phyloP scores from a whole-genome alignment of 768 basidiomycete species.

The Boletus rubroflammeus region DNA sequence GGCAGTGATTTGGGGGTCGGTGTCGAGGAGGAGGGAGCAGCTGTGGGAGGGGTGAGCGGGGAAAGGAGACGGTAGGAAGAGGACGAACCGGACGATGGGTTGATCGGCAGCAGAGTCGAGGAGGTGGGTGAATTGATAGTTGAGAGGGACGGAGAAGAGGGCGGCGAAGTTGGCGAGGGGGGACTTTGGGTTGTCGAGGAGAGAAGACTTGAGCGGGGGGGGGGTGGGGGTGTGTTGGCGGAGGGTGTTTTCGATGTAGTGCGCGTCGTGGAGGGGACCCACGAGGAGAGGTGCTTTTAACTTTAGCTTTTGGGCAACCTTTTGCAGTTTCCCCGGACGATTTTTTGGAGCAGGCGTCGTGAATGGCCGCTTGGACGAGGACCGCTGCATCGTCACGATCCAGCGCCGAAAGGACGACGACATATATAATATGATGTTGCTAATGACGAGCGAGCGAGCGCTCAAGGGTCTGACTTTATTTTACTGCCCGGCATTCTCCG shows the following conservation, averaged over 20 bases:
- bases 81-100: slow-evolving; percentile 23
- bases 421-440: no score
- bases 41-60: slow-evolving; percentile 13
- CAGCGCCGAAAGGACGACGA: not conserved
- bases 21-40: slow-evolving; percentile 26
- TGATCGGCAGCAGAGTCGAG: slow-evolving; percentile 11
- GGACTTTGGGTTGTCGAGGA: slow-evolving; percentile 48
- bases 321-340: not conserved
- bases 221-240: slow-evolving; percentile 8
- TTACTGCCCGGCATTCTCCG: slow-evolving; percentile 21
- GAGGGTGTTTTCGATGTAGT: slow-evolving; percentile 30
- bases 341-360: not conserved
- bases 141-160: slow-evolving; percentile 9
- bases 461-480: no score
- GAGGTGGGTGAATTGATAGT: slow-evolving; percentile 14
- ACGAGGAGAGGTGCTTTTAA: not conserved
- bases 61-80: not conserved
- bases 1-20: slow-evolving; percentile 44
- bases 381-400: not conserved
- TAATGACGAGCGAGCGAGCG: no score
- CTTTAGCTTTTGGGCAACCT: not conserved
- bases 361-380: slow-evolving; percentile 15
- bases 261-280: slow-evolving; percentile 37
- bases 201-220: slow-evolving; percentile 25
- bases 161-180: slow-evolving; percentile 43